phyloP scores from a whole-genome alignment of 805 yeast species.

The Candida alai region DNA sequence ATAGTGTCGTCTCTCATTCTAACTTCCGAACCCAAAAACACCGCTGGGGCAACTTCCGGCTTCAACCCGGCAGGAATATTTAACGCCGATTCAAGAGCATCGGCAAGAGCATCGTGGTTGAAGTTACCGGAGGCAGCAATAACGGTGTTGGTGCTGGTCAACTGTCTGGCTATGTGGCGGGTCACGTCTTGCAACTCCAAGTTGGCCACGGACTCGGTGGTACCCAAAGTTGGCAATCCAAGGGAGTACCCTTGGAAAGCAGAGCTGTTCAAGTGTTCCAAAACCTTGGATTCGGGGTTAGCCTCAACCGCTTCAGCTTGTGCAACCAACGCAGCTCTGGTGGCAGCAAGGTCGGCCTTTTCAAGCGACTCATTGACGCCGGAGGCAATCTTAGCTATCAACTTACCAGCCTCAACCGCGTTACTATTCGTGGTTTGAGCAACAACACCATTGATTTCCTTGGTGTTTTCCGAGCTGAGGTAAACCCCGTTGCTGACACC shows the following conservation, averaged over 20 bases:
- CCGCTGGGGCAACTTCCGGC: conserved; percentile 46
- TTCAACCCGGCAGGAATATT: conserved; percentile 49
- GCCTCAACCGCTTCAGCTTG: conserved; percentile 55
- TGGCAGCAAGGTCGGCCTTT: conserved; percentile 44
- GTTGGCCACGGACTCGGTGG: conserved; percentile 56
- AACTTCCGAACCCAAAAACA: conserved; percentile 82
- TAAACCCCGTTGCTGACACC: conserved; percentile 51
- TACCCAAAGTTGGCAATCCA: conserved; percentile 75
- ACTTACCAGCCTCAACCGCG: conserved; percentile 47
- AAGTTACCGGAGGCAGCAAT: conserved; percentile 71
- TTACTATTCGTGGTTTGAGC: conserved; percentile 53
- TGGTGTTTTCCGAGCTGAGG: conserved; percentile 50
- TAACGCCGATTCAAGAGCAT: conserved; percentile 53
- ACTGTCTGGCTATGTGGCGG: conserved; percentile 52
- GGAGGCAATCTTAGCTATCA: conserved; percentile 45
- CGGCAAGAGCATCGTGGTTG: conserved; percentile 65
- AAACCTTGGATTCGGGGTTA: conserved; percentile 50
- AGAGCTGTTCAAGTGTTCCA: conserved; percentile 75
- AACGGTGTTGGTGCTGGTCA: conserved; percentile 61
- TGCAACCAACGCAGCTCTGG: conserved; percentile 43
- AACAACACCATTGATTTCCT: conserved; percentile 62
- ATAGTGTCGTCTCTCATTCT: conserved; percentile 85
- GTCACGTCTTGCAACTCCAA: conserved; percentile 57
- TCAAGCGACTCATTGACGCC: conserved; percentile 33
- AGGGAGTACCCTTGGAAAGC: conserved; percentile 86